These are phyloP conservation scores for Puccinia novopanici DNA, from an alignment of 1,284 basidiomycete genomes.

Conservation along the genomic window DNA sequence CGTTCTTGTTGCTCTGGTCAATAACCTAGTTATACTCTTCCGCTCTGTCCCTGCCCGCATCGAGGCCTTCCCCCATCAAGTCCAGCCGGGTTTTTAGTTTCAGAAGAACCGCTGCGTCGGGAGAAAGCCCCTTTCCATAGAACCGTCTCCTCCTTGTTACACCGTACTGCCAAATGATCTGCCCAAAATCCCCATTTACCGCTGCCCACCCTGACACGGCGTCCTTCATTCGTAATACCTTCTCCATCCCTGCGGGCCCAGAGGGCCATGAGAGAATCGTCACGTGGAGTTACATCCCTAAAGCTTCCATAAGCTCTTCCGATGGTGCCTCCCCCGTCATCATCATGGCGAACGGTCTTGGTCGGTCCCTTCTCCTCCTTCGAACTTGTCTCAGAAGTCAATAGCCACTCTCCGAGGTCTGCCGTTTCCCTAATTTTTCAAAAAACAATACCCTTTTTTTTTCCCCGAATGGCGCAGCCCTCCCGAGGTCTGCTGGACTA, in stretches of 20 bases:
- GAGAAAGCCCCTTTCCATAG: too few relatives aligned
- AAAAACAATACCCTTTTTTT: too few relatives aligned
- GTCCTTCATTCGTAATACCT: constrained; percentile 16
- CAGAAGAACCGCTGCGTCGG: too few relatives aligned
- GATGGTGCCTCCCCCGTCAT: constrained; percentile 27
- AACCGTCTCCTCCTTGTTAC: too few relatives aligned
- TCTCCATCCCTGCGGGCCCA: constrained; percentile 31
- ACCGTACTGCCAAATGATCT: background rate
- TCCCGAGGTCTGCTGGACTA: constrained; percentile 42
- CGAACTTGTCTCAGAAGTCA: too few relatives aligned
- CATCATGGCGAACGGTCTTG: constrained; percentile 41
- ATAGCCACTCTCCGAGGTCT: too few relatives aligned
- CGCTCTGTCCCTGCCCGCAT: too few relatives aligned
- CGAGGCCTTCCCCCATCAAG: too few relatives aligned
- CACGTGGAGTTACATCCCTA: constrained; percentile 36
- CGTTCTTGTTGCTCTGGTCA: too few relatives aligned
- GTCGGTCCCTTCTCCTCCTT: constrained; percentile 8
- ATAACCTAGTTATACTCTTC: too few relatives aligned
- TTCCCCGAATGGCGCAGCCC: background rate
- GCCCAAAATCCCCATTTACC: background rate
- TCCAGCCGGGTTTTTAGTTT: too few relatives aligned
- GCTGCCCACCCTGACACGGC: background rate
- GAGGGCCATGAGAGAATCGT: constrained; percentile 31
- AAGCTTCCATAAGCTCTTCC: background rate
- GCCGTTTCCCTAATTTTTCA: too few relatives aligned